Evolutionary conservation across 441 rosid species (phyloP), one percentile per base, ranked within the genome.

Genomic region (Adansonia rubrostipa): DNA sequence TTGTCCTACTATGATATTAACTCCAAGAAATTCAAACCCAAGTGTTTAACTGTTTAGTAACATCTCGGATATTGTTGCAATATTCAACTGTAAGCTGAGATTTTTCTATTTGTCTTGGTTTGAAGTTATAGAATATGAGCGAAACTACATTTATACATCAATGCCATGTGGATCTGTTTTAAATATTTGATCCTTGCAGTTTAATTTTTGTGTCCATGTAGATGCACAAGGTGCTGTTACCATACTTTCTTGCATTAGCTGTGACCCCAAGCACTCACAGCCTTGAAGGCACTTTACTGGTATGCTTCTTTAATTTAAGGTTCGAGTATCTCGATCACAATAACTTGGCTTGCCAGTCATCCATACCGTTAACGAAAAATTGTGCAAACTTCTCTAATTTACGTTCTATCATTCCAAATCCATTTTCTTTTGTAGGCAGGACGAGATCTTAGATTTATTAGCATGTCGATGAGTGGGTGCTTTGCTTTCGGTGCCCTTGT

Each of bases 281-380:
- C 85, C 91, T 96, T 17, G 99, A 96, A 86, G 98, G 99, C 58
- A 90, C 99, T 71, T 79, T 94, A 87, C 81, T 96, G 97, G 99
- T 96, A 88, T 77, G 86, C 75, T 74, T 17, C 3, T 8, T 20
- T 81, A 17, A 47, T n/a, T 50, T 28, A 6, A 33, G 17, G 33
- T 76, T 72, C 8, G 36, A 36, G 50, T 36, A 36, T 17, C 10
- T 48, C 6, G 5, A 14, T 64, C 10, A 47, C 44, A 36, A 50
- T 53, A 76, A 64, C 60, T 50, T 11, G 61, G 71, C 64, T 62
- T n/a, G 10, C 15, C 28, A 8, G 61, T 63, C 5, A 5, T 47
- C 7, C 7, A 9, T 53, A 40, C 17, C 9, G 45, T n/a, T 7
- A 24, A 8, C 0, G 42, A 28, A 1, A 28, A 71, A 44, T 9